Evolutionary conservation across 257 asterid genomes (phyloP), one percentile per base, ranked within the genome.

Genomic region (Handroanthus guayacan): DNA sequence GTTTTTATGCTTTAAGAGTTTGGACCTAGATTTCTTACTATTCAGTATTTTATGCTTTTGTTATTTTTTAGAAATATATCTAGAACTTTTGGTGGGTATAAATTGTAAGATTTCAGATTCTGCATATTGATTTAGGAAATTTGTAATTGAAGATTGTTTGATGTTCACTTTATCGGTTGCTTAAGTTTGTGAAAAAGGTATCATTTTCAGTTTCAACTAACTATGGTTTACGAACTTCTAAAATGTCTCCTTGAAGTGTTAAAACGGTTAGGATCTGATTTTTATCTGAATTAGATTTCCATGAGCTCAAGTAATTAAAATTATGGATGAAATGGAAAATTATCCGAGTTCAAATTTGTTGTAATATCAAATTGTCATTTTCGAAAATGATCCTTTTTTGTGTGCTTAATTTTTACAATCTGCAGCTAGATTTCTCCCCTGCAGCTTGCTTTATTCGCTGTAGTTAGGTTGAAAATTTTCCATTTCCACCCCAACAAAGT

Each of bases 111-210:
- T 37, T 36, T 16, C 51, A 62, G 70, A 66, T 56, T 44, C 47
- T 67, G 78, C 41, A 36, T 68, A 47, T 75, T 25, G 73, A 48
- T 76, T 71, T 12, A 74, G 81, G 69, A 71, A 62, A 55, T 62
- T 81, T 83, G 76, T 64, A 63, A 58, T 68, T 78, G 79, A 77
- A 72, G 84, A 78, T 80, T 55, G 84, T 74, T 81, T 84, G 62
- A 61, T 72, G 55, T 69, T 75, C 62, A 80, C 89, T 87, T 86
- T 69, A 80, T 72, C 68, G 67, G 77, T 89, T 88, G 93, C 96
- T 91, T 88, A 69, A 48, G 50, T 74, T 17, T 71, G 81, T 37
- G 80, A 79, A 69, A 81, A 88, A 90, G 86, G 85, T 75, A 80
- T 81, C 85, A 34, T 81, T 86, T 82, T 82, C 62, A 69, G 62